phyloP scores from a whole-genome alignment of 495 filamentous ascomycete species.

The Cudoniella acicularis region DNA sequence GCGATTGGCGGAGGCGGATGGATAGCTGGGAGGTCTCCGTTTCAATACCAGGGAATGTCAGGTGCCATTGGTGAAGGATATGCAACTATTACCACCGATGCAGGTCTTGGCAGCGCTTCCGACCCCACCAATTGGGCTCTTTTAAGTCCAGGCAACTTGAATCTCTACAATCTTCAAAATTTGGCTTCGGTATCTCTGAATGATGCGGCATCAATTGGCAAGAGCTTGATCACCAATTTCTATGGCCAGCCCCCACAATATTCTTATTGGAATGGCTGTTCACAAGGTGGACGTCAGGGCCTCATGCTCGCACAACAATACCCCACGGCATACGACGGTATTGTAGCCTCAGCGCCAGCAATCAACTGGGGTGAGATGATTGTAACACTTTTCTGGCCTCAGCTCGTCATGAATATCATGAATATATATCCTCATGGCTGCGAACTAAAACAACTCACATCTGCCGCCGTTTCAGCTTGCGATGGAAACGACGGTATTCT shows the following conservation, averaged over 20 bases:
- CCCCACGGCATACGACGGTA: conserved; percentile 38
- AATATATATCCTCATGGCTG: conserved; percentile 26
- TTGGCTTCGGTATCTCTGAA: conserved; percentile 30
- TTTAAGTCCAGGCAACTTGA: conserved; percentile 36
- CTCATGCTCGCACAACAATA: conserved; percentile 39
- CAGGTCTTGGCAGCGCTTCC: conserved; percentile 31
- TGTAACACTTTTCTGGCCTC: conserved; percentile 23
- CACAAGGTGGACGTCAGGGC: conserved; percentile 41
- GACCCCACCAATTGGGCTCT: conserved; percentile 36
- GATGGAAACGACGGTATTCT: conserved; percentile 36
- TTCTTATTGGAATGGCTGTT: conserved; percentile 46
- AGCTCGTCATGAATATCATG: conserved; percentile 29
- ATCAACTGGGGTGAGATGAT: conserved; percentile 30
- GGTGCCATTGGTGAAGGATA: conserved; percentile 34
- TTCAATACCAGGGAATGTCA: conserved; percentile 23
- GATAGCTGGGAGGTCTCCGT: conserved; percentile 24
- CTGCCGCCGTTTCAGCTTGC: conserved; percentile 30
- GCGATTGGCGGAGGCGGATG: conserved; percentile 44
- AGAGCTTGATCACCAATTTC: conserved; percentile 27
- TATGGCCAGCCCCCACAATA: conserved; percentile 33
- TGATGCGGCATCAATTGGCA: conserved; percentile 32
- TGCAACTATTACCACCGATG: conserved; percentile 37
- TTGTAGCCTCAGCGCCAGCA: conserved; percentile 34
- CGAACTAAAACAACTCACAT: conserved; percentile 28
- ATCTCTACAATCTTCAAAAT: conserved; percentile 36